Conservation (phyloP, 2,329 filamentous ascomycete genomes). For the Talaromyces sp. region DNA sequence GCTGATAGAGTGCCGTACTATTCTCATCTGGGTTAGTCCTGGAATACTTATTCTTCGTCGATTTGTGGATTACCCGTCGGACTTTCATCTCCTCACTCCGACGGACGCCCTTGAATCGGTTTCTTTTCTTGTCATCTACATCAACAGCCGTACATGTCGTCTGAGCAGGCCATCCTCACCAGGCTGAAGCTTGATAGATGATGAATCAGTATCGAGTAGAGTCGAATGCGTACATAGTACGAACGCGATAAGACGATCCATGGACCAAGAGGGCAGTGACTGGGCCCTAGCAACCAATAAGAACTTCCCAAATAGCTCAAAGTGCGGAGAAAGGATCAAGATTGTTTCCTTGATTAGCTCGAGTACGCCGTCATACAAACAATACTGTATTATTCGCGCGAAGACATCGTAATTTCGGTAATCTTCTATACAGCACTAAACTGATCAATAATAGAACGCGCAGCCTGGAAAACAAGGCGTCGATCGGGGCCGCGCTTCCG, state of each 20-base stretch:
- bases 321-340: conserved; percentile 2
- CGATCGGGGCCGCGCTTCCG: not conserved
- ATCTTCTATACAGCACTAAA: not conserved
- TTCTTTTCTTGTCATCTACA: not conserved
- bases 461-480: conserved; percentile 12
- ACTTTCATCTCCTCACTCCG: not conserved
- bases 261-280: not conserved
- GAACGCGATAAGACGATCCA: not conserved
- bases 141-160: not conserved
- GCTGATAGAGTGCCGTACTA: not conserved
- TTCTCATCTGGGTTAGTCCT: not conserved
- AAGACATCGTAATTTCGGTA: not conserved
- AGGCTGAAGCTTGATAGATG: not conserved
- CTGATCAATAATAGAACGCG: not conserved
- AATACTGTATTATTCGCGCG: not conserved
- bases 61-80: not conserved
- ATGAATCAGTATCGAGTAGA: not conserved
- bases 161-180: not conserved
- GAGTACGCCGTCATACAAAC: not conserved
- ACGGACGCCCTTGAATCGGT: not conserved
- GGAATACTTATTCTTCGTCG: not conserved
- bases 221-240: not conserved
- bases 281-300: not conserved
- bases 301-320: not conserved
- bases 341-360: not conserved